These are phyloP conservation scores for Pyronema omphalodes DNA, from an alignment of 495 filamentous ascomycete genomes.

Conservation along the genomic window DNA sequence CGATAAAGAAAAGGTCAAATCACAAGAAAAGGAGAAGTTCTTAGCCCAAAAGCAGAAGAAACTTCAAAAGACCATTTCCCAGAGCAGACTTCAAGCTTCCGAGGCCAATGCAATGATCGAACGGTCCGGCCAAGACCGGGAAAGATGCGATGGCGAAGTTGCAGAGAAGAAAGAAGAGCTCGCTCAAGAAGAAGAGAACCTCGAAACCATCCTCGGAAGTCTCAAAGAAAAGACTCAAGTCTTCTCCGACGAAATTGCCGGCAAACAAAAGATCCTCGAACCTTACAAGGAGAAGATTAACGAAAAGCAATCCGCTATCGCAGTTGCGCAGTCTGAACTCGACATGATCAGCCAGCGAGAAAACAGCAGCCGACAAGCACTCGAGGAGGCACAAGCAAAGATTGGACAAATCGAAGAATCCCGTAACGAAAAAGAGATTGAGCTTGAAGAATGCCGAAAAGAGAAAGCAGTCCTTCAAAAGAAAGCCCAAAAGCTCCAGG, in stretches of 20 bases:
- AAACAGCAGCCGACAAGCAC: constrained; percentile 63
- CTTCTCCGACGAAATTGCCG: constrained; percentile 77
- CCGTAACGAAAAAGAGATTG: constrained; percentile 46
- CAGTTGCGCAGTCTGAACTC: constrained; percentile 84
- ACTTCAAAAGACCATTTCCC: constrained; percentile 69
- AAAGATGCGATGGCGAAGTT: constrained; percentile 53
- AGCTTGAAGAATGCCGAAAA: constrained; percentile 56
- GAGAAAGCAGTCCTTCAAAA: constrained; percentile 55
- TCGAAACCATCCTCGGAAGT: constrained; percentile 57
- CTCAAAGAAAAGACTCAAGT: constrained; percentile 90
- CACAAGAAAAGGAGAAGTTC: constrained; percentile 95
- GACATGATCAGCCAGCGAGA: constrained; percentile 76
- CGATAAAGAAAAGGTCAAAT: constrained; percentile 90
- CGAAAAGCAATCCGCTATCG: constrained; percentile 79
- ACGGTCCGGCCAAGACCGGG: constrained; percentile 58
- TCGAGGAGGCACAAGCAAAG: constrained; percentile 71
- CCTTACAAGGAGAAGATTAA: constrained; percentile 96
- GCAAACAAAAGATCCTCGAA: constrained; percentile 84
- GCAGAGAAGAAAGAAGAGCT: constrained; percentile 52
- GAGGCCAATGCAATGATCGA: constrained; percentile 62
- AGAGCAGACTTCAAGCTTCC: constrained; percentile 44
- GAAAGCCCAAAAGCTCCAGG: constrained; percentile 49
- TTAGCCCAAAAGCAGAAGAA: constrained; percentile 78
- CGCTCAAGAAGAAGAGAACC: constrained; percentile 60
- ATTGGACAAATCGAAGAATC: constrained; percentile 52